Evolutionary conservation across 805 yeast genomes (phyloP), one percentile per base, ranked within the genome.

Genomic region (Starmerella gropengiesseri): DNA sequence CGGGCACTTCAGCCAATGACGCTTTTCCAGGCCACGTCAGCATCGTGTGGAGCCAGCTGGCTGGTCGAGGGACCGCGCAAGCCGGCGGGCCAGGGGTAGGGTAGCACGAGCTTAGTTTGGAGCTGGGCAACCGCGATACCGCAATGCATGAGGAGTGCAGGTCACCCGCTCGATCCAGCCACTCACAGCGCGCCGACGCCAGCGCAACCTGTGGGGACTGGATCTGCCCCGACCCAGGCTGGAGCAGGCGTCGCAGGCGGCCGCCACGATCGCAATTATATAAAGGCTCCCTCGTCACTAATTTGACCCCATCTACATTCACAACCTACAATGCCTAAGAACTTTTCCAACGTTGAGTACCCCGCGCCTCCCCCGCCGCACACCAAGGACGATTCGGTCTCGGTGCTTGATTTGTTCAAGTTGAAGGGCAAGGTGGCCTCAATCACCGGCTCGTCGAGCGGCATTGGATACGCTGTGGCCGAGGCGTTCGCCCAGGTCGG

Each of bases 401-500:
- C 68, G 56, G 76, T 78, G 27, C 62, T 78, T 49, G 87, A 80
- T 48, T 66, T 81, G 50, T 82, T 84, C 62, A 77, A 84, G 3
- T 69, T 84, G 47, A 78, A 78, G 63, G 93, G 91, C 21, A 83
- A 81, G 62, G 79, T 78, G 12, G 91, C 93, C 21, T 75, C 82
- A 4, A 73, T 84, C 45, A 81, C 93, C n/a, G 94, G 94, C 35
- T 81, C 84, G 11, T 77, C 87, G 14, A 69, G 80, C 35, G 94
- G 94, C 26, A 83, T 84, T 51, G 94, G 94, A 13, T 73, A 61
- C 53, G 83, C 82, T 4, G 81, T 81, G 27, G 93, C 93, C 33
- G 81, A 76, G 60, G 87, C 85, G 2, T 82, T 68, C 55, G 81
- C 86, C 38, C 89, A 82, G 63, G 89, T 89, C 4, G 94, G 94